Base-by-base conservation (phyloP, 2,329 filamentous ascomycete genomes). In the Aspergillus texensis region DNA sequence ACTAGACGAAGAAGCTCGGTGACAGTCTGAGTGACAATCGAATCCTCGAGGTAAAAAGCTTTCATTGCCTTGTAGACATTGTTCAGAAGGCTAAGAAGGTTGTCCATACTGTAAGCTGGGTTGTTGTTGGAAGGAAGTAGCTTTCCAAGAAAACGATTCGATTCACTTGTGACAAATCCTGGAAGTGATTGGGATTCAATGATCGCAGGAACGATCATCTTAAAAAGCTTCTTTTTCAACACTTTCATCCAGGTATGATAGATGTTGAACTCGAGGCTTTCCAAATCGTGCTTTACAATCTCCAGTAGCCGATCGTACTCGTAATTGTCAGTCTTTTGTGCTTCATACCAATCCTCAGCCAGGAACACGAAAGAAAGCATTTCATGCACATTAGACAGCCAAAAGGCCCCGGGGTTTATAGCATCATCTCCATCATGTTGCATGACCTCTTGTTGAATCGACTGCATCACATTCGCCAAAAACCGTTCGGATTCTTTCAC, bases 231-330 rank as follows among this genome's bases (percentile, higher is more conserved):
- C 88, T 97, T 97, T 87, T 99, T 99, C 75, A 99, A 83, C 62
- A 97, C 92, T 85, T 99, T 99, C 95, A 99, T 99, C 95, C 95
- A 99, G 30, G 95, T 99, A 81, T 99, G 95, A 81, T 99, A 99
- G 73, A 99, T 99, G 84, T 99, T 99, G 85, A 99, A 99, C 81
- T 99, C 95, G 67, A 99, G 85, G 80, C 92, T 97, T 83, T 99
- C 95, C 58, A 99, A 84, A 77, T 99, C 95, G 78, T 99, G 95
- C 86, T 99, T 99, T 77, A 99, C 95, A 77, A 99, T 98, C 80
- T 99, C 95, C 73, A 99, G 83, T 59, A 99, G 86, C 68, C 95
- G 91, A 80, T 99, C 95, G 74, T 99, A 99, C 83, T 99, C 95
- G 77, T 96, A 98, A 77, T 98, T 98, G 80, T 99, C 95, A 43